Conservation (phyloP, 2,329 filamentous ascomycete species). For the Sporothrix dimorphospora region DNA sequence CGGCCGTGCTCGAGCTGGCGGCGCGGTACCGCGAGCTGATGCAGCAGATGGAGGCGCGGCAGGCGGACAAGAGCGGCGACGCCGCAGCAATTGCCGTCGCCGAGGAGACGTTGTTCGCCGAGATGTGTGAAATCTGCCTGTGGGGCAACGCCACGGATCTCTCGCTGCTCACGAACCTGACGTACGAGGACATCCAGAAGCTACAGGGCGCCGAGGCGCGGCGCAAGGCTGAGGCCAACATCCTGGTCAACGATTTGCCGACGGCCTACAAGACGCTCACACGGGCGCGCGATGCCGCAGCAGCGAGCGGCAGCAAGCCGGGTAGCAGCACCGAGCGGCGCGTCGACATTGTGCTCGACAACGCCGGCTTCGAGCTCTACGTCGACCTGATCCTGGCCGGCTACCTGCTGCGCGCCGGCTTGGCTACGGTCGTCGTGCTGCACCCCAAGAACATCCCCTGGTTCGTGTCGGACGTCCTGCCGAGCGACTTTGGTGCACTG, state of each 20-base stretch:
- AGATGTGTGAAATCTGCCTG: constrained; percentile 95
- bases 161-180: constrained; percentile 84
- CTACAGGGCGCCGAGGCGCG: constrained; percentile 86
- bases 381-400: constrained; percentile 92
- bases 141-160: constrained; percentile 98
- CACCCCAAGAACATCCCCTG: constrained; percentile 95
- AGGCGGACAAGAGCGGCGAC: constrained; percentile 58
- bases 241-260: constrained; percentile 81
- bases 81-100: constrained; percentile 55
- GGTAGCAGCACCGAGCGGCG: constrained; percentile 58
- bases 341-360: constrained; percentile 94
- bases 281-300: constrained; percentile 33
- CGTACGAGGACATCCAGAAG: constrained; percentile 96
- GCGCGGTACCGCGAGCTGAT: constrained; percentile 60
- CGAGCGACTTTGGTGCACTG: constrained; percentile 80
- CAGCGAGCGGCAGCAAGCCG: constrained; percentile 19
- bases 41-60: constrained; percentile 61
- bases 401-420: constrained; percentile 79
- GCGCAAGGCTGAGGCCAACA: constrained; percentile 87
- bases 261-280: constrained; percentile 38
- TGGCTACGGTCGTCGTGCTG: constrained; percentile 85
- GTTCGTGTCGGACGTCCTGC: constrained; percentile 96
- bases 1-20: constrained; percentile 57
- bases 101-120: constrained; percentile 78
- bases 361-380: constrained; percentile 95